Percentiles rank a stretch among this genome's conserved stretches.
Conservation (phyloP, 1,284 basidiomycete species). For the Ganoderma boninense region DNA sequence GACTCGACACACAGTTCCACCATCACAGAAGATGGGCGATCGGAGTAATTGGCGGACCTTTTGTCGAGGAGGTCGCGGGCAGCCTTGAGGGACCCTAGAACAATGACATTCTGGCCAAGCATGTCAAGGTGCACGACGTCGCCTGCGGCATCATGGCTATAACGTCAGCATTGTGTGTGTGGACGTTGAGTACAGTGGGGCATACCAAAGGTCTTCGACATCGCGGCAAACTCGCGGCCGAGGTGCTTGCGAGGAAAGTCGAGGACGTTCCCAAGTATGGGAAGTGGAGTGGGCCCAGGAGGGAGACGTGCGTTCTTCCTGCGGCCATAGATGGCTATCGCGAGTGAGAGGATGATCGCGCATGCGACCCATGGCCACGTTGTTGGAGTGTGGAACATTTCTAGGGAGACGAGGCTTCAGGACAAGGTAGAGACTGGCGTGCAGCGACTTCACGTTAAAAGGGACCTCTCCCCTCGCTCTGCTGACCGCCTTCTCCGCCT, state of each 20-base stretch:
- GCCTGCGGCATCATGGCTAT: conserved; percentile 46
- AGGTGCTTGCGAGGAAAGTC: conserved; percentile 12
- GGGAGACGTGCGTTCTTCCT: neutral
- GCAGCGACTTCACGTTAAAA: too few species aligned
- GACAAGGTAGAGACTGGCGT: too few species aligned
- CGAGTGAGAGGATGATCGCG: neutral
- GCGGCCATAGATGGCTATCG: neutral
- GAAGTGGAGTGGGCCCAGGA: conserved; percentile 13
- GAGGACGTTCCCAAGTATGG: conserved; percentile 11
- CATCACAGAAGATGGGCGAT: conserved; percentile 54
- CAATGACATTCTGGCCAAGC: conserved; percentile 65
- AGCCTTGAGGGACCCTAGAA: conserved; percentile 62
- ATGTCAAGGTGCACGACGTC: conserved; percentile 66
- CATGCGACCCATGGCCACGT: neutral
- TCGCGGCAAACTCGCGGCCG: neutral
- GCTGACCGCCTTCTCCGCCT: too few species aligned
- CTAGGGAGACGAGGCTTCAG: too few species aligned
- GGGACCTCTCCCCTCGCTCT: too few species aligned
- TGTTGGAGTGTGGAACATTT: neutral
- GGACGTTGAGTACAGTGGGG: too few species aligned
- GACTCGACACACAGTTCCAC: conserved; percentile 18
- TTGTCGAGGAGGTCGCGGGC: conserved; percentile 72
- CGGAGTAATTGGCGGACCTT: conserved; percentile 71
- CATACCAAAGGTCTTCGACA: conserved; percentile 1
- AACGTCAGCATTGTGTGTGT: neutral